Base-by-base conservation (phyloP, 2,329 filamentous ascomycete genomes). In the Fonsecaea monophora region DNA sequence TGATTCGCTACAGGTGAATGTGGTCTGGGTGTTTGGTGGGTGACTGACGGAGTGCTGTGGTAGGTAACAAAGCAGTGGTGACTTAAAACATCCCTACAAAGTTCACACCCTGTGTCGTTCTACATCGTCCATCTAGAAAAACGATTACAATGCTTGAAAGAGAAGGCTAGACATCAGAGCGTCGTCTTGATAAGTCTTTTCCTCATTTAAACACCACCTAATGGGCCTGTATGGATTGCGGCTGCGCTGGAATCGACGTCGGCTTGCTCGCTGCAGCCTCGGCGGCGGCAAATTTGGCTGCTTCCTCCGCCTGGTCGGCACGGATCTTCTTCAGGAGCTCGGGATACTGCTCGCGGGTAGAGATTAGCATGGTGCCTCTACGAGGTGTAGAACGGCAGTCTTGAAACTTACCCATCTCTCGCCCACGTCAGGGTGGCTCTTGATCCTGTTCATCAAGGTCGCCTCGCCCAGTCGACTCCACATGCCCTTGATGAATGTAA, bases 361-460 rank as follows among this genome's bases (percentile, higher is more conserved):
- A 32, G 21, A n/a, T 62, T 10, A 40, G 60, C 18, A 35, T 38
- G 37, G 12, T 21, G 21, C 5, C n/a, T 3, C 7, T 15, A 55
- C 32, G 6, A 10, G n/a, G 1, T 50, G 10, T 50, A 7, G 15
- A 25, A 10, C 4, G 45, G 45, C 13, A 34, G 2, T 30, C 38
- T 25, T 4, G 3, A 15, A 42, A 62, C 66, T 68, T 65, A 68
- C 64, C 81, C 92, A 96, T 73, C 88, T 83, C 82, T 94, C 90
- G 1, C 91, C 92, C 0, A 96, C 92, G 77, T 96, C 92, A 3
- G 90, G 90, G 80, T 96, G 92, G 71, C 90, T 93, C 84, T 94
- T 95, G 72, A 96, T 85, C 13, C 92, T 82, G 78, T 96, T 96
- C 80, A 91, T 85, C 76, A 96, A 80, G 66, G 92, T 96, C 10